Evolutionary conservation across 176 grass and related monocot genomes (phyloP).

Genomic region (Puya raimondii): DNA sequence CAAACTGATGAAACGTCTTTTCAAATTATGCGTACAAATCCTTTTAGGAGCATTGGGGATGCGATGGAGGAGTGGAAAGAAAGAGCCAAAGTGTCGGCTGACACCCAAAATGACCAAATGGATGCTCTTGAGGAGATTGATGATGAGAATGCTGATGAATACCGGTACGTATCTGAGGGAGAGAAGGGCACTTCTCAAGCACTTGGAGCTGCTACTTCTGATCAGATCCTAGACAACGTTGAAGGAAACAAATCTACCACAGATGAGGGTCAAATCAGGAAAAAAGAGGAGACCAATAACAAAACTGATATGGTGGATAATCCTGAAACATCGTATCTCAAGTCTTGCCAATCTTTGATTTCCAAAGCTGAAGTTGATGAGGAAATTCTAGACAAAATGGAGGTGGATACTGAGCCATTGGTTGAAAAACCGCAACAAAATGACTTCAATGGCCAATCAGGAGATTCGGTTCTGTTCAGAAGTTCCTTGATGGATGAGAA

Average conservation of each 20-base stretch:
- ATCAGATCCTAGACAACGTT: constrained; percentile 46
- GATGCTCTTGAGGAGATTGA: constrained; percentile 39
- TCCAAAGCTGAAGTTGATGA: constrained; percentile 39
- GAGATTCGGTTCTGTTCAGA: constrained; percentile 58
- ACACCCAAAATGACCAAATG: constrained; percentile 53
- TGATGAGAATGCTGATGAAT: constrained; percentile 67
- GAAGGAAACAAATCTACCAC: constrained; percentile 35
- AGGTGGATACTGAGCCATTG: constrained; percentile 29
- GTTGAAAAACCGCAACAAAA: constrained; percentile 28
- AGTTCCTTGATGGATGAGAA: constrained; percentile 36
- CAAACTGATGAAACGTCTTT: constrained; percentile 41
- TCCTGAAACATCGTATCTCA: constrained; percentile 41
- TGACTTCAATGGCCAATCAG: constrained; percentile 23
- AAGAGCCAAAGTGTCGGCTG: constrained; percentile 68
- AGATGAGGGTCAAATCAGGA: constrained; percentile 42
- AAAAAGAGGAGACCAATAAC: constrained; percentile 36
- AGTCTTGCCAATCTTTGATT: constrained; percentile 42
- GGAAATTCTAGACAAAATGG: constrained; percentile 24
- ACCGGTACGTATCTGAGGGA: constrained; percentile 59
- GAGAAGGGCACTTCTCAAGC: constrained; percentile 89
- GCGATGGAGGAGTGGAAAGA: constrained; percentile 96
- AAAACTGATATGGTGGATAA: constrained; percentile 31
- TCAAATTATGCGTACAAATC: constrained; percentile 61
- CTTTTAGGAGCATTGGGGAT: constrained; percentile 80
- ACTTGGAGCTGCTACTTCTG: constrained; percentile 68